phyloP scores from a whole-genome alignment of 2,329 filamentous ascomycete genomes.

The Colletotrichum euphorbiae region DNA sequence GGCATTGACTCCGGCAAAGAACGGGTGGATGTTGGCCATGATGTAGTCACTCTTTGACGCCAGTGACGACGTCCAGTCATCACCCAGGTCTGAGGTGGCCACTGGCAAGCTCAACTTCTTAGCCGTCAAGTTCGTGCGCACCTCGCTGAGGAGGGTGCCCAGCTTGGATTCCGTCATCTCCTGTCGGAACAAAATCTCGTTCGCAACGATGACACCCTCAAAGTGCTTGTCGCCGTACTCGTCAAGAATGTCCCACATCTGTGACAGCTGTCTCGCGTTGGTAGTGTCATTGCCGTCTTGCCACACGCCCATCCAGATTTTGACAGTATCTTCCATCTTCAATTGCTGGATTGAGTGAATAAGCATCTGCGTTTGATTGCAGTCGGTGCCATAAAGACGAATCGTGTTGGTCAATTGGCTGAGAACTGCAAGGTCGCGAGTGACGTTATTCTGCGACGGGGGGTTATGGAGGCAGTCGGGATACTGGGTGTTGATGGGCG shows the following conservation, averaged over 20 bases:
- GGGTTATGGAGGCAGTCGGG: constrained; percentile 82
- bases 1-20: constrained; percentile 84
- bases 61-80: constrained; percentile 82
- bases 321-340: constrained; percentile 77
- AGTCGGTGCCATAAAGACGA: constrained; percentile 93
- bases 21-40: constrained; percentile 97
- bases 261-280: constrained; percentile 81
- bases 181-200: constrained; percentile 82
- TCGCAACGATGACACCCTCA: constrained; percentile 83
- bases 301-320: constrained; percentile 96
- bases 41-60: constrained; percentile 82
- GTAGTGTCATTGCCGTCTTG: constrained; percentile 86
- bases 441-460: constrained; percentile 94
- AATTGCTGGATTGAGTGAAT: constrained; percentile 83
- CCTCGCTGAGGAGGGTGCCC: constrained; percentile 71
- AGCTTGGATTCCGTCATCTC: constrained; percentile 76
- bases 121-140: constrained; percentile 77
- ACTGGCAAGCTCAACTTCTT: constrained; percentile 77
- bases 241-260: constrained; percentile 88
- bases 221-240: constrained; percentile 76
- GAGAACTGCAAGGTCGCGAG: constrained; percentile 88
- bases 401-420: constrained; percentile 90
- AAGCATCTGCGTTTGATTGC: constrained; percentile 96
- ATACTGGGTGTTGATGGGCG: constrained; percentile 90
- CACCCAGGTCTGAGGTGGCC: constrained; percentile 88